A percentile compares a stretch with the other conserved stretches of the same genome.
These are phyloP conservation scores for Phylloporus sp. DNA, from an alignment of 1,284 basidiomycete species.

Conservation along the genomic window DNA sequence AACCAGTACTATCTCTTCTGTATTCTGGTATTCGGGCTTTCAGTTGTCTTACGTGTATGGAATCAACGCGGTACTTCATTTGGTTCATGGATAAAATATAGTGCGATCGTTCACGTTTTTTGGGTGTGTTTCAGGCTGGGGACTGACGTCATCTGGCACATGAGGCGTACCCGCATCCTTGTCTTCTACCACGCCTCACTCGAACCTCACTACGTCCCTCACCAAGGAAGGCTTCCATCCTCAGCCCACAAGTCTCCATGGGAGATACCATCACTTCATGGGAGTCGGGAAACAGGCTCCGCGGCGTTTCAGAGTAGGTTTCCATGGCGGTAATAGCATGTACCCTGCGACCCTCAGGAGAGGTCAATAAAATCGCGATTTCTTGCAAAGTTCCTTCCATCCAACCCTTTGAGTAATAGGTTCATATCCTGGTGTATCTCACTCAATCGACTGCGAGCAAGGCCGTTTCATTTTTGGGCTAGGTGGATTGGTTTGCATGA, in stretches of 20 bases:
- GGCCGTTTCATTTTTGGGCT: no score
- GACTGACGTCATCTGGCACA: conserved; percentile 28
- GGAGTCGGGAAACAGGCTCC: no score
- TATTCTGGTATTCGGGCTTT: not conserved
- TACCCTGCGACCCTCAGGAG: no score
- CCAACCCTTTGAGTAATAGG: no score
- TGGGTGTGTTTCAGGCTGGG: conserved; percentile 11
- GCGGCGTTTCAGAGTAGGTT: no score
- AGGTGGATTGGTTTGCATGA: no score
- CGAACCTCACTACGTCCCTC: conserved; percentile 23
- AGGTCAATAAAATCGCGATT: no score
- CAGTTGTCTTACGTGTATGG: conserved; percentile 9
- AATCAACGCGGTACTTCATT: conserved; percentile 5
- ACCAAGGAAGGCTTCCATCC: conserved; percentile 11
- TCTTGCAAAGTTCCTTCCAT: no score
- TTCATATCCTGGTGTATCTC: no score
- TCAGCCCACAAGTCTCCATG: conserved; percentile 17
- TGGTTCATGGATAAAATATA: conserved; percentile 6
- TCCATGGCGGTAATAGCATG: no score
- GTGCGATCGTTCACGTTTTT: conserved; percentile 14
- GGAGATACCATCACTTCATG: conserved; percentile 31
- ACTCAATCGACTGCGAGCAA: no score
- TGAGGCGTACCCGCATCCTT: conserved; percentile 5
- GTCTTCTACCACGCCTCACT: conserved; percentile 17
- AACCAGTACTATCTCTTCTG: conserved; percentile 25